These are phyloP conservation scores for Cutaneotrichosporon mucoides DNA, from an alignment of 1,284 basidiomycete genomes.

Conservation along the genomic window DNA sequence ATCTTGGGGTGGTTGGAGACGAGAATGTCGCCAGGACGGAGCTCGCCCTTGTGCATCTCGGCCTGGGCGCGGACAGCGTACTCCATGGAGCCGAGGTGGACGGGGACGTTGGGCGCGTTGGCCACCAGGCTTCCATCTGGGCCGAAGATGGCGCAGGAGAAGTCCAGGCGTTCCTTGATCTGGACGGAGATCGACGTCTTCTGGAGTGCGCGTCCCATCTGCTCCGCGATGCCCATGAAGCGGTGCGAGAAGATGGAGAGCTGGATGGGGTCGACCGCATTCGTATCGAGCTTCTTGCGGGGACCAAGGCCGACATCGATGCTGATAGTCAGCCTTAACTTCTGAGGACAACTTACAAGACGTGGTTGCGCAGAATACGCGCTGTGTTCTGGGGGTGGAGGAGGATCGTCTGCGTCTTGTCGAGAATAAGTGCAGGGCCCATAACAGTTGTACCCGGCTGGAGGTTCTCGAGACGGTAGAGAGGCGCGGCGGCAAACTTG, in stretches of 20 bases:
- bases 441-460: conserved; percentile 48
- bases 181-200: conserved; percentile 50
- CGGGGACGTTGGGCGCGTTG: conserved; percentile 54
- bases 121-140: conserved; percentile 51
- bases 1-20: conserved; percentile 51
- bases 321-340: neutral
- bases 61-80: conserved; percentile 47
- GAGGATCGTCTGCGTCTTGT: conserved; percentile 41
- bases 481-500: conserved; percentile 61
- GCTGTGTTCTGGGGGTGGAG: conserved; percentile 25
- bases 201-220: conserved; percentile 53
- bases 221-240: conserved; percentile 45
- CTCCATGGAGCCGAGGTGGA: conserved; percentile 52
- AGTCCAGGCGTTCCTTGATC: conserved; percentile 49
- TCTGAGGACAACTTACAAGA: conserved; percentile 7
- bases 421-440: conserved; percentile 39
- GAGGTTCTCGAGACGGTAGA: conserved; percentile 63
- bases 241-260: conserved; percentile 5
- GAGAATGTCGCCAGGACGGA: conserved; percentile 50
- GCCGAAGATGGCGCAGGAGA: conserved; percentile 53
- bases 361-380: conserved; percentile 21
- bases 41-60: conserved; percentile 31
- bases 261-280: conserved; percentile 34
- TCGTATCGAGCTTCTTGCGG: conserved; percentile 5
- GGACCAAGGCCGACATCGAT: conserved; percentile 22